Percentiles rank a stretch among this genome's conserved stretches.
Evolutionary conservation across 163 green algal genomes (phyloP).

Genomic region (Prototheca cutis): DNA sequence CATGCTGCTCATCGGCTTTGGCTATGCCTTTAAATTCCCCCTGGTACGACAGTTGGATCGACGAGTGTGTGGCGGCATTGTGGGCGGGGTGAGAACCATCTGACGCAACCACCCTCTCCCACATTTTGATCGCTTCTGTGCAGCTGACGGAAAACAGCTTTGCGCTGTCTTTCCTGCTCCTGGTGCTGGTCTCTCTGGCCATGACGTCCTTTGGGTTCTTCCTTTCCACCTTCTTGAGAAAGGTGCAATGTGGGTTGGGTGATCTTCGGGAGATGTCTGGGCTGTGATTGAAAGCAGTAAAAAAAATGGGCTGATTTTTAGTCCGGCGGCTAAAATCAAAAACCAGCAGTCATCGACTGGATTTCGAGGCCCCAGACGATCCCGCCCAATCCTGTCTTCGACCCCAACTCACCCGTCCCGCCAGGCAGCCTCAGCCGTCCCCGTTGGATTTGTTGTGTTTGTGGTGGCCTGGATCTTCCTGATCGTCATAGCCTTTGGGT

Average conservation of each 20-base stretch:
- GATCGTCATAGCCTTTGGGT: constrained; percentile 40
- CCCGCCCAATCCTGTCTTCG: background rate
- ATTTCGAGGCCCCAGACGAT: constrained; percentile 3
- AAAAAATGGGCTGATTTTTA: too few species aligned
- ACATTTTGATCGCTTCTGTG: too few species aligned
- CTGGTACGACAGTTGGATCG: constrained; percentile 5
- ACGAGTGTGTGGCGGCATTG: too few species aligned
- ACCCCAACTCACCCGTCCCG: background rate
- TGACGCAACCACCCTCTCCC: too few species aligned
- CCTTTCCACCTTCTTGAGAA: constrained; percentile 13
- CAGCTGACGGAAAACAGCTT: constrained; percentile 25
- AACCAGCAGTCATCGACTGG: constrained; percentile 16
- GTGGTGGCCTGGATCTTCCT: constrained; percentile 52
- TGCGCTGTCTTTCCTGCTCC: constrained; percentile 13
- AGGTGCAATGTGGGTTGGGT: constrained; percentile 12
- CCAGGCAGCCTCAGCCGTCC: constrained; percentile 23
- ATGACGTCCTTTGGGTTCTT: constrained; percentile 26
- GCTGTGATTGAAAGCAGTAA: too few species aligned
- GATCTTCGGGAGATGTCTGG: too few species aligned
- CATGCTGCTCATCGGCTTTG: constrained; percentile 20
- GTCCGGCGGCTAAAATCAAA: too few species aligned
- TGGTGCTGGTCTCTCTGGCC: constrained; percentile 17
- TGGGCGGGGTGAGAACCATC: too few species aligned
- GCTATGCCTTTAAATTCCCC: constrained; percentile 18
- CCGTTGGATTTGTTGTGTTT: constrained; percentile 41